Evolutionary conservation across 1,284 basidiomycete genomes (phyloP).

Genomic region (Dichomitus squalens): DNA sequence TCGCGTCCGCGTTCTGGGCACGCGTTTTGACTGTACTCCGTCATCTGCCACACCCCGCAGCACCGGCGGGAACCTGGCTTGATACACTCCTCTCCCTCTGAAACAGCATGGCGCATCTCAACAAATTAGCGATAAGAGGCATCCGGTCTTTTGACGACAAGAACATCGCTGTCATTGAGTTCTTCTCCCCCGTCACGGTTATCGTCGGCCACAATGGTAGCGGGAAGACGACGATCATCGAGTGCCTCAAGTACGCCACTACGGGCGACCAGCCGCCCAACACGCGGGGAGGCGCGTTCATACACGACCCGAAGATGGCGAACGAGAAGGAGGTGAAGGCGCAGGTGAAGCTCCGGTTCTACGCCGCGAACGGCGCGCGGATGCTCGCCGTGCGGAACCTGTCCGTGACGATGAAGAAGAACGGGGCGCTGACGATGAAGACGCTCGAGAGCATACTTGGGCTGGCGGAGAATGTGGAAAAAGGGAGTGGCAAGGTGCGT

Average conservation of each 20-base stretch:
- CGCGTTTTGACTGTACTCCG: not conserved
- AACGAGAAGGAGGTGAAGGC: constrained; percentile 99
- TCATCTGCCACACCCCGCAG: not conserved
- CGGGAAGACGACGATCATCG: constrained; percentile 99
- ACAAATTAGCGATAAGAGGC: constrained; percentile 87
- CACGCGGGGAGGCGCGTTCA: constrained; percentile 95
- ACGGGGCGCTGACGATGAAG: constrained; percentile 90
- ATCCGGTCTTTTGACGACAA: constrained; percentile 96
- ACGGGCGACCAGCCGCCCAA: constrained; percentile 98
- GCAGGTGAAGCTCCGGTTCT: constrained; percentile 94
- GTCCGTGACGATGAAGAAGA: constrained; percentile 94
- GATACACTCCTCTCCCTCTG: not conserved
- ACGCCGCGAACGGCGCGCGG: constrained; percentile 82
- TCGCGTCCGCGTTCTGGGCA: constrained; percentile 12
- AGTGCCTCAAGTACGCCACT: constrained; percentile 98
- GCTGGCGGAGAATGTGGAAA: constrained; percentile 65
- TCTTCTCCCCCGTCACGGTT: constrained; percentile 97
- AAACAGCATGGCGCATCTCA: constrained; percentile 74
- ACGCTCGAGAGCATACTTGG: constrained; percentile 93
- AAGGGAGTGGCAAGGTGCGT: constrained; percentile 71
- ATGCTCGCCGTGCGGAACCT: constrained; percentile 96
- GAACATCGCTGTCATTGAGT: constrained; percentile 92
- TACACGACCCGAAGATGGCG: constrained; percentile 99
- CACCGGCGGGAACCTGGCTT: not conserved
- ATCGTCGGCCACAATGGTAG: constrained; percentile 99